Conservation (phyloP, 179 eudicot species). For the Sideroxylon spinosum region DNA sequence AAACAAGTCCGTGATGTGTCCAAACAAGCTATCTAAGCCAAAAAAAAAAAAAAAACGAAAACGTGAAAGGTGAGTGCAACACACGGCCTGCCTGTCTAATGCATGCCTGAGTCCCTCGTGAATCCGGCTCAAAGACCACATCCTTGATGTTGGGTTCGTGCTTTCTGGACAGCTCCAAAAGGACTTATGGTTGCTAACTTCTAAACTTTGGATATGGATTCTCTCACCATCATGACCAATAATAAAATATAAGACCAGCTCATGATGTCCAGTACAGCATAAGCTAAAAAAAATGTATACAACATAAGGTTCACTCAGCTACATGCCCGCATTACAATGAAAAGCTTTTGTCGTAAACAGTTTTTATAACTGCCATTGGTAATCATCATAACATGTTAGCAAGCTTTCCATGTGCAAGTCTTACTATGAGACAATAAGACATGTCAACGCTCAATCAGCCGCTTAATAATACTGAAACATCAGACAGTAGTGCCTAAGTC, state of each 20-base stretch:
- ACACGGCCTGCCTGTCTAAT: too few relatives aligned
- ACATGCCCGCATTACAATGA: neutral
- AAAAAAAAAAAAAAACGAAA: too few relatives aligned
- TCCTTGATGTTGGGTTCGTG: too few relatives aligned
- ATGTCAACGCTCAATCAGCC: neutral
- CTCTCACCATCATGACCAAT: neutral
- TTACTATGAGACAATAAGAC: neutral
- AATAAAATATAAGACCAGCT: neutral
- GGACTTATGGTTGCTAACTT: neutral
- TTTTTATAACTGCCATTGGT: neutral
- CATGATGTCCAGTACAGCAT: neutral
- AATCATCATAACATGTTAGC: neutral
- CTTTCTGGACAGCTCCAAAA: neutral
- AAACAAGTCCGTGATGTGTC: too few relatives aligned
- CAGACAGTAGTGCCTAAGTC: neutral
- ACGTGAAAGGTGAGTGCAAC: too few relatives aligned
- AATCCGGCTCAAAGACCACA: too few relatives aligned
- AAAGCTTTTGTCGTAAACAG: neutral
- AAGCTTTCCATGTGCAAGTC: neutral
- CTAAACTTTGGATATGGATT: neutral
- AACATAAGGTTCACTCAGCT: neutral
- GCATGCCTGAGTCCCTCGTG: too few relatives aligned
- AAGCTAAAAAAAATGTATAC: neutral
- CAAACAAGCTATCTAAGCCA: too few relatives aligned
- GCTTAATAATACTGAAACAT: neutral